These are phyloP conservation scores for Aureobasidium mangrovei DNA, from an alignment of 2,329 filamentous ascomycete genomes.

Conservation along the genomic window DNA sequence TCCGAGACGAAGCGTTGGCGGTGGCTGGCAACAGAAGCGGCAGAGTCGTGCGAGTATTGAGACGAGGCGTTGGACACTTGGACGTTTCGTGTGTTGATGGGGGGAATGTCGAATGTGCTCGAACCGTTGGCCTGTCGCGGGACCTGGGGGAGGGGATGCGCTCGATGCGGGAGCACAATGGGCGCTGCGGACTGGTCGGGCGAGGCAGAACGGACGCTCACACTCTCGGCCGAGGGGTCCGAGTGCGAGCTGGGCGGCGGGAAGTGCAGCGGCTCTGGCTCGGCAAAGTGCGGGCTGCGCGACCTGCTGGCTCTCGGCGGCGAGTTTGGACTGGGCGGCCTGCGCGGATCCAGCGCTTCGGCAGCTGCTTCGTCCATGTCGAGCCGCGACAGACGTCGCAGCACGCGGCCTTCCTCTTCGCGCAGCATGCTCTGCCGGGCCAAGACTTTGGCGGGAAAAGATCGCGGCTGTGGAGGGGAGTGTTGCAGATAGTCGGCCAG, in stretches of 20 bases:
- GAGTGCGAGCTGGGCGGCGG: background rate
- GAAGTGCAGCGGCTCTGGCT: background rate
- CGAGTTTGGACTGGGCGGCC: background rate
- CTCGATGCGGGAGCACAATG: background rate
- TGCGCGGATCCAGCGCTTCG: background rate
- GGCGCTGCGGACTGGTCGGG: background rate
- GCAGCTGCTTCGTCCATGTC: background rate
- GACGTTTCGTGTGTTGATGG: background rate
- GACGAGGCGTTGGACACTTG: conserved; percentile 1
- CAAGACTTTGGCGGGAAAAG: background rate
- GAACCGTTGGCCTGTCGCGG: background rate
- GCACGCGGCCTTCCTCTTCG: conserved; percentile 2
- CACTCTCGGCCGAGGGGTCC: background rate
- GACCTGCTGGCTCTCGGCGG: background rate
- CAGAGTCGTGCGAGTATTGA: background rate
- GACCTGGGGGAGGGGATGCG: background rate
- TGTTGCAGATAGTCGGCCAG: background rate
- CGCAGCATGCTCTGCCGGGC: background rate
- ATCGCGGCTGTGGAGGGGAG: conserved; percentile 4
- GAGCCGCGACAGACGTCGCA: conserved; percentile 4
- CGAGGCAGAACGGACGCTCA: background rate
- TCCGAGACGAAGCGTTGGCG: background rate
- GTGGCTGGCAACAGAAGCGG: background rate
- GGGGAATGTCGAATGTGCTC: background rate
- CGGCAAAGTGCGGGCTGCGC: background rate